phyloP scores from a whole-genome alignment of 176 grass and related monocot genomes.

The Oryza glumipatula region DNA sequence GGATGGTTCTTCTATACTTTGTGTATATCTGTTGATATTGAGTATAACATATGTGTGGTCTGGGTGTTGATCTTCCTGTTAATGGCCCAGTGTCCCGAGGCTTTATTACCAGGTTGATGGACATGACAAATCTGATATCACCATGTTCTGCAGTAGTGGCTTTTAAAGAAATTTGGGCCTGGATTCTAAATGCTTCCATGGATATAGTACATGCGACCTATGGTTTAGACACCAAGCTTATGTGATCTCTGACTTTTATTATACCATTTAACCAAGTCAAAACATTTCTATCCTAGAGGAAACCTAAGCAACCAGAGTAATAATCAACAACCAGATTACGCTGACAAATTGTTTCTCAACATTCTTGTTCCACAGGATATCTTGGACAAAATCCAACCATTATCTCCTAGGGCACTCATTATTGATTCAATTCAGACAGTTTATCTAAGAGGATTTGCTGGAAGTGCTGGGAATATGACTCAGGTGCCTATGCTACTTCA shows the following conservation, averaged over 20 bases:
- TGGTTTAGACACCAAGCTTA: not conserved
- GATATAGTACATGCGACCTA: not conserved
- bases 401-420: slow-evolving; percentile 76
- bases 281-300: slow-evolving; percentile 20
- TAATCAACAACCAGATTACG: not conserved
- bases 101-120: too few species aligned
- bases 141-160: too few species aligned
- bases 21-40: too few species aligned
- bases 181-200: not conserved
- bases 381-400: slow-evolving; percentile 75
- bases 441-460: slow-evolving; percentile 81
- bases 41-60: too few species aligned
- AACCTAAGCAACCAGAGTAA: slow-evolving; percentile 17
- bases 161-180: too few species aligned
- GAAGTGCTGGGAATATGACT: slow-evolving; percentile 83
- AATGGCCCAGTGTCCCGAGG: too few species aligned
- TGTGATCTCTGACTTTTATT: not conserved
- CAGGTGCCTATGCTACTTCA: slow-evolving; percentile 59
- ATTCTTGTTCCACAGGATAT: slow-evolving; percentile 75
- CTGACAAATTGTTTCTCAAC: slow-evolving; percentile 6
- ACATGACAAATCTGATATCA: too few species aligned
- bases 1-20: too few species aligned
- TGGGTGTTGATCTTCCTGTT: too few species aligned
- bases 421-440: slow-evolving; percentile 98
- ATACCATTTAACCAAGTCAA: slow-evolving; percentile 21